Conservation (phyloP, 345 rosid genomes). For the Corymbia maculata region DNA sequence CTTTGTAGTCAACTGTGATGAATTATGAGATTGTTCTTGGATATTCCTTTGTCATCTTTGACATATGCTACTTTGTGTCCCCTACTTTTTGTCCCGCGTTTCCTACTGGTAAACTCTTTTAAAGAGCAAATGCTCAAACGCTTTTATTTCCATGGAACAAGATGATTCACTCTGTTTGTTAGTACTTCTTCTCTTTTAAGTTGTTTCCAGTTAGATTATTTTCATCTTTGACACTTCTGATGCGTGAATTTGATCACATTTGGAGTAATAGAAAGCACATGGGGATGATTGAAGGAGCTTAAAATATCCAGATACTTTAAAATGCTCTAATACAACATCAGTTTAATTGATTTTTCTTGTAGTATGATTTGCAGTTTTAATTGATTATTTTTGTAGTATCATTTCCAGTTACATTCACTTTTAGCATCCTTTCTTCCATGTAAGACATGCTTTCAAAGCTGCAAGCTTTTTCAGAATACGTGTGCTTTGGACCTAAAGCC, state of each 20-base stretch:
- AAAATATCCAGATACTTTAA: background rate
- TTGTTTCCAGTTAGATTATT: background rate
- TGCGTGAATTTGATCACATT: background rate
- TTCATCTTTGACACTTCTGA: background rate
- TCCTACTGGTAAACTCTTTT: background rate
- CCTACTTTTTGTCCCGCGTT: background rate
- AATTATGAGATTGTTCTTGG: background rate
- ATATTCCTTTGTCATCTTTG: background rate
- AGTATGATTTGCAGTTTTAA: background rate
- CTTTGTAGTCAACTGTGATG: background rate
- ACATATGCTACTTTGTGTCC: background rate
- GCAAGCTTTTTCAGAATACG: background rate
- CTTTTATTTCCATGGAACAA: background rate
- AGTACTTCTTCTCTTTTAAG: background rate
- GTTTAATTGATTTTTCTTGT: background rate
- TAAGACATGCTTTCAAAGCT: background rate
- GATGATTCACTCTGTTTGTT: background rate
- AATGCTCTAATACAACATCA: background rate
- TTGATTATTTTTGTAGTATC: background rate
- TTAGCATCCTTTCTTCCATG: background rate
- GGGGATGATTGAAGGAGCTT: background rate
- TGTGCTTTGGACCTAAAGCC: background rate
- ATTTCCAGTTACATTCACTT: background rate
- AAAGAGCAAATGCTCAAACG: background rate
- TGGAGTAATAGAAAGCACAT: background rate